Evolutionary conservation across 371 early-diverging fungal species (phyloP).

Genomic region (Choanephora cucurbitarum): DNA sequence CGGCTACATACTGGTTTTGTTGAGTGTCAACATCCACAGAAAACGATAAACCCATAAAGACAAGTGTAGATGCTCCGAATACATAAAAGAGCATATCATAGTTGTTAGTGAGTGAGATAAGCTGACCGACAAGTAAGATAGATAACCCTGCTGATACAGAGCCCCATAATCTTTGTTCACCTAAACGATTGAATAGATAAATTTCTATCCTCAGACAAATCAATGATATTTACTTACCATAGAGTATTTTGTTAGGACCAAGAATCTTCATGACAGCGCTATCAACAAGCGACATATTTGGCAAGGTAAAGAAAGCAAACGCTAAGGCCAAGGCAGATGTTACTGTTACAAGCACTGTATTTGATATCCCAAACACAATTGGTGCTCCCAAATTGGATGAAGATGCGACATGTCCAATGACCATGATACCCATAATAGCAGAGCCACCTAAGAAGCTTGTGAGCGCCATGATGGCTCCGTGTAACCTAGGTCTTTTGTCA

Average conservation of each 20-base stretch:
- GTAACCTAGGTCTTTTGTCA: slow-evolving; percentile 40
- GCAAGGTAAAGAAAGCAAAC: slow-evolving; percentile 46
- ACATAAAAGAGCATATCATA: slow-evolving; percentile 39
- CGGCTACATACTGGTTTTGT: slow-evolving; percentile 2
- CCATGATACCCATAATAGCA: slow-evolving; percentile 38
- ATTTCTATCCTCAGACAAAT: too few relatives aligned
- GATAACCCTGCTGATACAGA: slow-evolving; percentile 44
- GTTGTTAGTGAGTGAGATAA: slow-evolving; percentile 30
- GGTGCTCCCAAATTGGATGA: slow-evolving; percentile 9
- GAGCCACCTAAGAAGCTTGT: slow-evolving; percentile 39
- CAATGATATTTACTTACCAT: too few relatives aligned
- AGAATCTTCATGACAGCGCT: slow-evolving; percentile 54
- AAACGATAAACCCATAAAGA: slow-evolving; percentile 25
- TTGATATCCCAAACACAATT: slow-evolving; percentile 11
- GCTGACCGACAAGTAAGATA: slow-evolving; percentile 38
- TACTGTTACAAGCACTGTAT: slow-evolving; percentile 19
- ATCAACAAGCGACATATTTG: slow-evolving; percentile 47
- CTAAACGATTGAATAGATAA: too few relatives aligned
- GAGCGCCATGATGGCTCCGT: slow-evolving; percentile 42
- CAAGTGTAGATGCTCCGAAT: slow-evolving; percentile 27
- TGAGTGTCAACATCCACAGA: slow-evolving; percentile 11
- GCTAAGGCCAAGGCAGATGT: slow-evolving; percentile 32
- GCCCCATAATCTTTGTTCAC: slow-evolving; percentile 48
- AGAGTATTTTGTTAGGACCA: slow-evolving; percentile 49
- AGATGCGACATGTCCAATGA: slow-evolving; percentile 37